These are phyloP conservation scores for Pseudonitzschia delicatissima DNA, from an alignment of 108 stramenopile genomes.

Conservation along the genomic window DNA sequence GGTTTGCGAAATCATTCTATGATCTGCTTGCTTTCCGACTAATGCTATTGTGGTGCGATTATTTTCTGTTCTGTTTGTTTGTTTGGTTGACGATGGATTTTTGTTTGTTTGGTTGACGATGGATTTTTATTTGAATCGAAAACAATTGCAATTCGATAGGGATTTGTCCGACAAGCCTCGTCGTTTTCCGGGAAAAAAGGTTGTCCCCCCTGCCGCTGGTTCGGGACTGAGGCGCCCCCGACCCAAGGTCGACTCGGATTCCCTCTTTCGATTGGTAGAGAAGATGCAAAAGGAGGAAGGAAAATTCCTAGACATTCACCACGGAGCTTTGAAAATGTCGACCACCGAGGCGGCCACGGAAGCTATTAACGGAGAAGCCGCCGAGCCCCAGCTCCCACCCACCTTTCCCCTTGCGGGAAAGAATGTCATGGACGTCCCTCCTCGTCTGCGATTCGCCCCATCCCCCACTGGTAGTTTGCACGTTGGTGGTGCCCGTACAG, in stretches of 20 bases:
- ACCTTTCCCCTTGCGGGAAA: slow-evolving; percentile 70
- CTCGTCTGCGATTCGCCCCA: slow-evolving; percentile 94
- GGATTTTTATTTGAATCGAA: not conserved
- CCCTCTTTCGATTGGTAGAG: slow-evolving; percentile 27
- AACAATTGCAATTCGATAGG: slow-evolving; percentile 13
- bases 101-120: too few relatives aligned
- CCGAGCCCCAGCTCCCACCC: slow-evolving; percentile 32
- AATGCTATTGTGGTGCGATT: not conserved
- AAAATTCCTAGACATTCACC: slow-evolving; percentile 30
- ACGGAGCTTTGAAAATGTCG: slow-evolving; percentile 24
- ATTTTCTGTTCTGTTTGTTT: too few relatives aligned
- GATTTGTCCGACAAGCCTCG: slow-evolving; percentile 26
- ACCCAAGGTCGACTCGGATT: slow-evolving; percentile 28
- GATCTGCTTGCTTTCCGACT: not conserved
- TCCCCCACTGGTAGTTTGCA: slow-evolving; percentile 94
- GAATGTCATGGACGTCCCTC: slow-evolving; percentile 49
- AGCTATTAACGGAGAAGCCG: not conserved
- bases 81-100: too few relatives aligned
- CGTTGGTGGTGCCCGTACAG: slow-evolving; percentile 96
- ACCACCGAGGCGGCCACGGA: slow-evolving; percentile 6
- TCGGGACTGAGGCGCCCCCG: slow-evolving; percentile 26
- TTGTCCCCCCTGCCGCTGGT: slow-evolving; percentile 7
- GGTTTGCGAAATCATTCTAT: not conserved
- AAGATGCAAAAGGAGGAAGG: slow-evolving; percentile 35
- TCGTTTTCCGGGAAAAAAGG: slow-evolving; percentile 21